Conservation (phyloP, 1,139 yeast species). For the Taphrina betulina region DNA sequence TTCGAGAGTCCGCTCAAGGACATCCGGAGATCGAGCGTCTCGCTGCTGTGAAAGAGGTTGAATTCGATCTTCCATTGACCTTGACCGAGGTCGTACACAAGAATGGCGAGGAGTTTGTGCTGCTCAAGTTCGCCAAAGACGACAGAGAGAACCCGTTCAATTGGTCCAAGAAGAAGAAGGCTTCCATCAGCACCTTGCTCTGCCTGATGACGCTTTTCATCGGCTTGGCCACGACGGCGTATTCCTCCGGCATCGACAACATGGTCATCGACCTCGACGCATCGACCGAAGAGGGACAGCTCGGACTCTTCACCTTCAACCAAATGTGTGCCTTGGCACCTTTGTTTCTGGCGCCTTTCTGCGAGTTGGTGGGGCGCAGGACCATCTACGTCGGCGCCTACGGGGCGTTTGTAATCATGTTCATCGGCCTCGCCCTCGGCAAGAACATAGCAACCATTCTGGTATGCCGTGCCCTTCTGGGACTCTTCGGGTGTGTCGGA, state of each 20-base stretch:
- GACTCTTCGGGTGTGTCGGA: slow-evolving; percentile 78
- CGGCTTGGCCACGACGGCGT: slow-evolving; percentile 1
- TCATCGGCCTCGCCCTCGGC: slow-evolving; percentile 59
- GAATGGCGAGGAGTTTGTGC: not conserved
- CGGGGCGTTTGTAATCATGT: slow-evolving; percentile 55
- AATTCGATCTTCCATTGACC: too few relatives aligned
- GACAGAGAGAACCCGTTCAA: slow-evolving; percentile 11
- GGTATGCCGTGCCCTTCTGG: slow-evolving; percentile 59
- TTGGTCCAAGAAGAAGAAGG: slow-evolving; percentile 9
- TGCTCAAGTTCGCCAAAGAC: not conserved
- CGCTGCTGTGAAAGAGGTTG: too few relatives aligned
- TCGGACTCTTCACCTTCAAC: slow-evolving; percentile 5
- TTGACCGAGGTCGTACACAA: too few relatives aligned
- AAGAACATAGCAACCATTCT: slow-evolving; percentile 57
- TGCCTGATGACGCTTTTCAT: slow-evolving; percentile 4
- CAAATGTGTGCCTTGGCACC: slow-evolving; percentile 57
- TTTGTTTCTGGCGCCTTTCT: slow-evolving; percentile 61
- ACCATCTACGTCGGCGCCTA: slow-evolving; percentile 60
- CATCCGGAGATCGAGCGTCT: too few relatives aligned
- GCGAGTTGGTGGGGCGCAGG: slow-evolving; percentile 70
- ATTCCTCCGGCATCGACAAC: slow-evolving; percentile 1
- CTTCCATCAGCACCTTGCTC: not conserved
- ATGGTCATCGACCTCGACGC: not conserved
- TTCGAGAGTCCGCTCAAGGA: too few relatives aligned
- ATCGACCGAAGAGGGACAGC: slow-evolving; percentile 3